Base-by-base conservation (phyloP, 2,329 filamentous ascomycete genomes). In the Hymenoscyphus salicellus region DNA sequence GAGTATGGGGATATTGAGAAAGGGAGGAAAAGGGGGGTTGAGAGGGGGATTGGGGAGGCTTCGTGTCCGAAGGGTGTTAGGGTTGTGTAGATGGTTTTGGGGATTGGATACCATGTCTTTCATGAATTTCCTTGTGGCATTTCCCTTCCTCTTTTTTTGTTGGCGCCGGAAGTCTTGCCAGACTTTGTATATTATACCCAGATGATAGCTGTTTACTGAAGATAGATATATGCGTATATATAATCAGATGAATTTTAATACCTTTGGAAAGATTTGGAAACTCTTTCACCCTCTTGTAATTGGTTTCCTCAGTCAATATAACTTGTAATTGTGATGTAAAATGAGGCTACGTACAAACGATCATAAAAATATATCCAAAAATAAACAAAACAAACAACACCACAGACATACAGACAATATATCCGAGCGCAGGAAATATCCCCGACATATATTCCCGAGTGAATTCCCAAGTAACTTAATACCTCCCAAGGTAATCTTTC, bases 21-120 rank as follows among this genome's bases (percentile, higher is more conserved):
- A 60, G 63, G 63, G 26, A 41, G 43, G 5, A 65, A 65, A 46
- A 46, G 60, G 6, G 49, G 32, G 10, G 43, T 2, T 58, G 63
- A 65, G 11, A 23, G 52, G 43, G n/a, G n/a, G 20, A 49, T 23
- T 49, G 43, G 43, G 7, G 43, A 49, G 10, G 43, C 43, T 20
- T 49, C 43, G 8, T 10, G n/a, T 20, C 43, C n/a, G n/a, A 49
- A 49, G 43, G 43, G 43, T 23, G 20, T 49, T 3, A 49, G n/a
- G 43, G n/a, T 23, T 49, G 43, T 49, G 7, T 49, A 49, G 43
- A 49, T 20, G 20, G 20, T 49, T 23, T 49, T 49, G 7, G 43
- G 43, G 23, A 5, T 17, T 58, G 38, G n/a, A 17, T 41, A 6
- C 6, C 6, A 6, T 3, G 28, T 16, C 38, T 11, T 17, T 14